These are phyloP conservation scores for Orbilia oligospora DNA, from an alignment of 2,329 filamentous ascomycete genomes.

Conservation along the genomic window DNA sequence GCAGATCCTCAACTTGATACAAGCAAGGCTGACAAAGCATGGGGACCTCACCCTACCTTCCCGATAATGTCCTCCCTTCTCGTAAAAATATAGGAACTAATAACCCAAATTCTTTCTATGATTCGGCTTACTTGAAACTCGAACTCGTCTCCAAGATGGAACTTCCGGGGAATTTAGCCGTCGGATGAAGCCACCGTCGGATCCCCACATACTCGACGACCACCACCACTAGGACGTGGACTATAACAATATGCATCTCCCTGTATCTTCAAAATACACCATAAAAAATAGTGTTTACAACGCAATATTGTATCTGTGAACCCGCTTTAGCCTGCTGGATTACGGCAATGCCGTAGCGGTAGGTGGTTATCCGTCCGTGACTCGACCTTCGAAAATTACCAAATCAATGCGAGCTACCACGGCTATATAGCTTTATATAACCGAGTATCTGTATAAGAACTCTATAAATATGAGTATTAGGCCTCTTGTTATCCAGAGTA, in stretches of 20 bases:
- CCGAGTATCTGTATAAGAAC: neutral
- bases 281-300: neutral
- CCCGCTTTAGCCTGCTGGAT: neutral
- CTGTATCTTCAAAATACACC: conserved; percentile 18
- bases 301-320: conserved; percentile 1
- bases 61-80: neutral
- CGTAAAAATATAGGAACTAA: conserved; percentile 1
- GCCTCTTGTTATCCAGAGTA: neutral
- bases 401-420: neutral
- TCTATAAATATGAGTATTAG: conserved; percentile 15
- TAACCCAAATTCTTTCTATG: neutral
- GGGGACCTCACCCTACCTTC: conserved; percentile 1
- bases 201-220: conserved; percentile 4
- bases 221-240: neutral
- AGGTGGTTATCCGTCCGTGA: neutral
- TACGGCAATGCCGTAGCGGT: neutral
- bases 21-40: neutral
- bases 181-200: conserved; percentile 59
- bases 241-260: neutral
- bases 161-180: conserved; percentile 59
- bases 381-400: neutral
- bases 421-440: neutral
- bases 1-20: neutral
- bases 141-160: conserved; percentile 52
- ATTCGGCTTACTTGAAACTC: conserved; percentile 33